A percentile compares a stretch with the other conserved stretches of the same genome.
phyloP scores from a whole-genome alignment of 768 basidiomycete species.

The Termitomyces sp. region DNA sequence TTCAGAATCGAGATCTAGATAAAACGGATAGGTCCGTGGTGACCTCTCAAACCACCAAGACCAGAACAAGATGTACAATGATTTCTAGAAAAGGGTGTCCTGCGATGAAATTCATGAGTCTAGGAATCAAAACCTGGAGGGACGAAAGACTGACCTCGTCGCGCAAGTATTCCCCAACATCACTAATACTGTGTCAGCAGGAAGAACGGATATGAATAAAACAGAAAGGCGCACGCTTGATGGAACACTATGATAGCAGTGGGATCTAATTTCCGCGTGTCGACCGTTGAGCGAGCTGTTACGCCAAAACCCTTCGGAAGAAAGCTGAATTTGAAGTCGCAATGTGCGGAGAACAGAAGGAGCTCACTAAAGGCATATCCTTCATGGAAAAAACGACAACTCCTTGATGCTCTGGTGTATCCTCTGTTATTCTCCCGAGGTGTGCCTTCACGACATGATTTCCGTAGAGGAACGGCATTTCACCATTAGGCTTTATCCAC shows the following conservation, averaged over 20 bases:
- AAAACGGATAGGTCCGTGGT: constrained; percentile 13
- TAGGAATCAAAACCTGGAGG: background rate
- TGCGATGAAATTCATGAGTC: constrained; percentile 20
- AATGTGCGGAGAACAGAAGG: background rate
- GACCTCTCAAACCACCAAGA: constrained; percentile 10
- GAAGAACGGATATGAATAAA: background rate
- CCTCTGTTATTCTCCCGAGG: constrained; percentile 97
- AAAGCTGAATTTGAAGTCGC: constrained; percentile 1
- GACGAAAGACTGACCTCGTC: constrained; percentile 66
- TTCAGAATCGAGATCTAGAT: constrained; percentile 31
- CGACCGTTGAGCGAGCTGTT: constrained; percentile 90
- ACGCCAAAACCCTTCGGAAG: constrained; percentile 86
- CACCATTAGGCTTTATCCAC: constrained; percentile 99
- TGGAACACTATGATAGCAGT: constrained; percentile 98
- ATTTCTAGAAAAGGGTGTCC: constrained; percentile 73
- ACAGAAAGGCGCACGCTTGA: constrained; percentile 66
- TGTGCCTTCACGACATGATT: constrained; percentile 99
- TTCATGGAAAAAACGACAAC: constrained; percentile 96
- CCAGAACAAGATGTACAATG: background rate
- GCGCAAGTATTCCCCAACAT: constrained; percentile 96
- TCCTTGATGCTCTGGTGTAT: constrained; percentile 98
- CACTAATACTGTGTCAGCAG: constrained; percentile 39
- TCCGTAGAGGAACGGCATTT: constrained; percentile 99
- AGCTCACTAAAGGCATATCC: constrained; percentile 82
- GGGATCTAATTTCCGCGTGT: constrained; percentile 95